phyloP scores from a whole-genome alignment of 768 basidiomycete species.

The Mycena rosella region DNA sequence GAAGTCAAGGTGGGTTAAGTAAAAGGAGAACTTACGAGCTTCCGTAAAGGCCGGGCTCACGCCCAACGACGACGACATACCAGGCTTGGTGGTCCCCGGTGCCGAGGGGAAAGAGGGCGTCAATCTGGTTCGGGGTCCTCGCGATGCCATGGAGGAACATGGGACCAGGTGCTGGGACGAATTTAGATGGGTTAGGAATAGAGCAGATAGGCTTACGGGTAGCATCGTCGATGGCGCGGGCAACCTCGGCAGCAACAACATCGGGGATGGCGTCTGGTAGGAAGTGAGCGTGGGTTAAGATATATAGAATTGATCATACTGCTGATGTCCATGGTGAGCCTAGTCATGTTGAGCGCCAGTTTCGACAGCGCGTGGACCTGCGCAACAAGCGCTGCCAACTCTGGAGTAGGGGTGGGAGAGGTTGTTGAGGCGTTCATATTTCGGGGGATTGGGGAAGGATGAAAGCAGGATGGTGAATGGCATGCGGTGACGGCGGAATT shows the following conservation, averaged over 20 bases:
- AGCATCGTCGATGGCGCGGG: neutral
- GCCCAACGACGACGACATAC: neutral
- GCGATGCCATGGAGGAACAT: neutral
- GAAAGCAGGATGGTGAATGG: neutral
- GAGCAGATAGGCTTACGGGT: neutral
- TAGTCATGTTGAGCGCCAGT: neutral
- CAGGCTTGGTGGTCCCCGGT: neutral
- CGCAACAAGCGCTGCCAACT: neutral
- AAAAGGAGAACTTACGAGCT: neutral
- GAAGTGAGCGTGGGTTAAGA: neutral
- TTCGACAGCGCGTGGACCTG: neutral
- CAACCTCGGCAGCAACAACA: neutral
- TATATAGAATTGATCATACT: neutral
- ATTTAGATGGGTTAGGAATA: too few species aligned
- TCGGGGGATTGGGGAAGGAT: neutral
- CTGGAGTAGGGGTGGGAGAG: neutral
- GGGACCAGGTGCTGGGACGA: neutral
- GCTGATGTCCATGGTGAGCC: neutral
- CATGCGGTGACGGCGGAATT: too few species aligned
- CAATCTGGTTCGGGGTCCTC: neutral
- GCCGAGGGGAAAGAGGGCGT: neutral
- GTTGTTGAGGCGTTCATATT: neutral
- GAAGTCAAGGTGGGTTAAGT: too few species aligned
- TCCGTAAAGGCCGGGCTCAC: neutral
- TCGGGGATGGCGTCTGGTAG: neutral